These are phyloP conservation scores for Knufia petricola DNA, from an alignment of 2,329 filamentous ascomycete genomes.

Conservation along the genomic window DNA sequence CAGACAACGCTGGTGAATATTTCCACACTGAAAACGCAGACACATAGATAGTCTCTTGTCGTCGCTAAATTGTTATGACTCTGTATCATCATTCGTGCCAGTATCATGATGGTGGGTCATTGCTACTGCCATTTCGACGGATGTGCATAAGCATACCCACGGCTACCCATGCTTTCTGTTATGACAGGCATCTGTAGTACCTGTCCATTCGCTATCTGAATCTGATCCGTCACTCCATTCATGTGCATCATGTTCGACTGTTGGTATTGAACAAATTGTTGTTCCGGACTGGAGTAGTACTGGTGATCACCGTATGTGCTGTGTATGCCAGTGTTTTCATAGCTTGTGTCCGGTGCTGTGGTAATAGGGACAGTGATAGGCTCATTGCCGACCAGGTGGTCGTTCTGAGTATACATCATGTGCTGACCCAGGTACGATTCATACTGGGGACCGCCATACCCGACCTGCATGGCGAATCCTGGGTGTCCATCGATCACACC, in stretches of 20 bases:
- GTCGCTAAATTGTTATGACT: no score
- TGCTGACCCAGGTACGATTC: neutral
- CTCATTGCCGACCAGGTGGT: neutral
- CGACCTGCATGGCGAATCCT: neutral
- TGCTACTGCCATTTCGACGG: neutral
- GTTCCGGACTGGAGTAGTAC: slow-evolving; percentile 6
- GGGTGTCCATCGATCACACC: neutral
- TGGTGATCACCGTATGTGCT: slow-evolving; percentile 1
- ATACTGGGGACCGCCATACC: neutral
- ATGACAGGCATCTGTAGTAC: neutral
- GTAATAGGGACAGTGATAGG: neutral
- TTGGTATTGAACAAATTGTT: neutral
- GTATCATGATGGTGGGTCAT: neutral
- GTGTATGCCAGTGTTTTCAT: neutral
- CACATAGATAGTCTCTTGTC: no score
- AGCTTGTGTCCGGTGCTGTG: neutral
- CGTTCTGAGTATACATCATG: slow-evolving; percentile 4
- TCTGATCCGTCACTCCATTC: neutral
- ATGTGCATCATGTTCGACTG: neutral
- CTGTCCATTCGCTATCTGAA: neutral
- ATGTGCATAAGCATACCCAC: slow-evolving; percentile 2
- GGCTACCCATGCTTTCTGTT: neutral
- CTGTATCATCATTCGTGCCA: no score
- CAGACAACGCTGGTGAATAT: neutral
- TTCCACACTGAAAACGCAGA: no score